Evolutionary conservation across 805 yeast species (phyloP).

Genomic region (Candida andamanensis): DNA sequence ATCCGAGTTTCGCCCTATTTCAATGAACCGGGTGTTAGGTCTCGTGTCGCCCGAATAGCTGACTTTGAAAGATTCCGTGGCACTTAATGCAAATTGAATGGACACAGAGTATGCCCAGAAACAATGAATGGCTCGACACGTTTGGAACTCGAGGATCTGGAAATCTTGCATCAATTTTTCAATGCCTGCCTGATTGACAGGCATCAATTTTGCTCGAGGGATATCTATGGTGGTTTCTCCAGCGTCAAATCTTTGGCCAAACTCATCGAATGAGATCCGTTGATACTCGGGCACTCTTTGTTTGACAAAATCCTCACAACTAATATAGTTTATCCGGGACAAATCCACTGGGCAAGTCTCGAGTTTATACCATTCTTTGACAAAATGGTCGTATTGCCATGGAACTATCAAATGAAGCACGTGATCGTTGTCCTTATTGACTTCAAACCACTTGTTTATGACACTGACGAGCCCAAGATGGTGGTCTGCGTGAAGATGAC

Average conservation of each 20-base stretch:
- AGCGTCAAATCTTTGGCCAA: slow-evolving; percentile 27
- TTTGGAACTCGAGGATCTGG: slow-evolving; percentile 40
- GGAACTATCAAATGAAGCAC: slow-evolving; percentile 65
- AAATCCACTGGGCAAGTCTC: slow-evolving; percentile 37
- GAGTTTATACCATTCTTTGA: slow-evolving; percentile 60
- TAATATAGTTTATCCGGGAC: slow-evolving; percentile 44
- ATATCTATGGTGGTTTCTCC: slow-evolving; percentile 12
- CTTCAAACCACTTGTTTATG: slow-evolving; percentile 60
- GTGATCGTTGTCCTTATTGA: slow-evolving; percentile 24
- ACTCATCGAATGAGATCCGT: slow-evolving; percentile 22
- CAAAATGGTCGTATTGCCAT: slow-evolving; percentile 62
- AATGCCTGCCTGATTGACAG: slow-evolving; percentile 24
- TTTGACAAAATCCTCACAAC: slow-evolving; percentile 53
- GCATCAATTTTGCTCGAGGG: slow-evolving; percentile 19
- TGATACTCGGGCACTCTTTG: slow-evolving; percentile 27
- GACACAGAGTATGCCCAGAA: slow-evolving; percentile 67
- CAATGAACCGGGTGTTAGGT: slow-evolving; percentile 64
- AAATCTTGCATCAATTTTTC: slow-evolving; percentile 36
- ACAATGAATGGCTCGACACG: slow-evolving; percentile 83
- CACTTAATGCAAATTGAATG: slow-evolving; percentile 46
- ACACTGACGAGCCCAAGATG: slow-evolving; percentile 79
- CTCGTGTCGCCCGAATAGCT: slow-evolving; percentile 96
- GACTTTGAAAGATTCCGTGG: slow-evolving; percentile 48
- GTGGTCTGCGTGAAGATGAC: slow-evolving; percentile 97
- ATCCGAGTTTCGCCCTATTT: slow-evolving; percentile 63